Percentiles rank a stretch among this genome's conserved stretches.
Evolutionary conservation across 345 rosid species (phyloP).

Genomic region (Anastatica hierochuntica): DNA sequence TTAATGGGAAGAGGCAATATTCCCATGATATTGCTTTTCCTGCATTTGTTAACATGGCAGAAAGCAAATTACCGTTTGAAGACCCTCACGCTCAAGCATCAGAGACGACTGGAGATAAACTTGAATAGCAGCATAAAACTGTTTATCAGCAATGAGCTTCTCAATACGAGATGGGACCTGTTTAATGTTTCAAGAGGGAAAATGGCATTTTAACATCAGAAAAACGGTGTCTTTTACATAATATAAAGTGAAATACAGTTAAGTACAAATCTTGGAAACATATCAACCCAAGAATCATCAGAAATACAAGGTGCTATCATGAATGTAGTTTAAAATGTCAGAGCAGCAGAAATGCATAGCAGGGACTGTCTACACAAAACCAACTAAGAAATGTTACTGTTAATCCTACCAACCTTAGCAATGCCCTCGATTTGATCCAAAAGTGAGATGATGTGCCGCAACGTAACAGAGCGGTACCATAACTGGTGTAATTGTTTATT

Average conservation of each 20-base stretch:
- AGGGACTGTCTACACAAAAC: slow-evolving; percentile 7
- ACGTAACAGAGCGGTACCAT: slow-evolving; percentile 98
- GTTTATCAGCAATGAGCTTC: slow-evolving; percentile 84
- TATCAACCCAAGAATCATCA: slow-evolving; percentile 10
- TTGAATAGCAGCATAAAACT: slow-evolving; percentile 87
- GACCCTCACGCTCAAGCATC: slow-evolving; percentile 99
- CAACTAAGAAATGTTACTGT: slow-evolving; percentile 3
- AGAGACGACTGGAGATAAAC: slow-evolving; percentile 64
- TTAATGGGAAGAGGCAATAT: slow-evolving; percentile 5
- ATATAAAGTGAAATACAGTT: not conserved
- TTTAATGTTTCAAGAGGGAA: slow-evolving; percentile 24
- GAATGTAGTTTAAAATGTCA: slow-evolving; percentile 7
- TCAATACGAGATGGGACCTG: slow-evolving; percentile 86
- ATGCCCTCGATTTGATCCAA: slow-evolving; percentile 97
- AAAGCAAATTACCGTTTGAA: slow-evolving; percentile 60
- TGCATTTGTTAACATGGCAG: not conserved
- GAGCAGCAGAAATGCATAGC: slow-evolving; percentile 10
- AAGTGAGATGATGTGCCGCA: slow-evolving; percentile 87
- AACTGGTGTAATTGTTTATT: slow-evolving; percentile 95
- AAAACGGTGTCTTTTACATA: slow-evolving; percentile 1
- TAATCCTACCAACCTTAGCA: slow-evolving; percentile 59
- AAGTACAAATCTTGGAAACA: not conserved
- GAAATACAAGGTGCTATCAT: slow-evolving; percentile 5
- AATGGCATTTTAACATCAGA: slow-evolving; percentile 4
- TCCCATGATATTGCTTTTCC: slow-evolving; percentile 11